Evolutionary conservation across 2,329 filamentous ascomycete genomes (phyloP), one percentile per base, ranked within the genome.

Genomic region (Alternaria sp.): DNA sequence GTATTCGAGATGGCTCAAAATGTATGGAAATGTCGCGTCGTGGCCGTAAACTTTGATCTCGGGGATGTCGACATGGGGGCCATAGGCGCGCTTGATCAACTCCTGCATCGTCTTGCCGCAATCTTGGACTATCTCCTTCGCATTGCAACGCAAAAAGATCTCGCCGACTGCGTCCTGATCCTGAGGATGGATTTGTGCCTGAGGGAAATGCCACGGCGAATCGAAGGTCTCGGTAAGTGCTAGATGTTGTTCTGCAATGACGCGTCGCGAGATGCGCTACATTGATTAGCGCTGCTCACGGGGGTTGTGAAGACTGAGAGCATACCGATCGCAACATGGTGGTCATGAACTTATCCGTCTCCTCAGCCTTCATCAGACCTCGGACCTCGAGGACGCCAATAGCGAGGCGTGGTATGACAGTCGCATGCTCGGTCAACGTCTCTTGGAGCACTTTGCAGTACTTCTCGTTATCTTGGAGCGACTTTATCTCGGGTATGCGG

Each of bases 181-280:
- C 10, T 81, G 79, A 36, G 86, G 84, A 65, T 78, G 77, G 1
- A 39, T 36, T 56, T 89, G 90, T 3, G 90, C 88, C 61, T 92
- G 87, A 0, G 92, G 91, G 56, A 93, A 94, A 81, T 97, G 93
- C 87, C 91, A 93, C 2, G 91, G 90, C 0, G 91, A 91, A 76
- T 95, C 90, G 81, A 93, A 98, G 1, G 93, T 97, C 68, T 98
- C 93, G 4, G 93, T 97, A 17, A 99, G 85, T 9, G 95, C 93
- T 36, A 99, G 87, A 74, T 99, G 95, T 72, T 99, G 95, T 78
- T 99, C 95, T 33, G 95, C 95, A 73, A 99, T 99, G 66, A 98
- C 95, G 62, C 96, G 88, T 59, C 95, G 89, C 42, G 93, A 97
- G 68, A 99, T 99, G 59, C 95, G 87, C 91, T 95, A 54, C 5